phyloP scores from a whole-genome alignment of 306 rosid species.

The Gastrolobium bilobum region DNA sequence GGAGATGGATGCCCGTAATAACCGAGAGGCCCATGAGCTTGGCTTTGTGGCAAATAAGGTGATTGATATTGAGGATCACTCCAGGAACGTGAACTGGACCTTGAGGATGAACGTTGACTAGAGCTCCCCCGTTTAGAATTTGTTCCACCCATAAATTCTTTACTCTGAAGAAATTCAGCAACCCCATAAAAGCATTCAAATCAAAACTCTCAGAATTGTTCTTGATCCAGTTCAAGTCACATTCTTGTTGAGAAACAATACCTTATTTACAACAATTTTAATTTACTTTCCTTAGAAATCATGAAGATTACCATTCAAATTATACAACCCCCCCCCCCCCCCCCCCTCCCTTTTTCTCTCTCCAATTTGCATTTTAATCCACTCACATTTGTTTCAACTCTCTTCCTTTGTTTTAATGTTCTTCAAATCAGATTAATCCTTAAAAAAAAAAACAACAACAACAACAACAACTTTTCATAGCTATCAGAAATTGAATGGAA shows the following conservation, averaged over 20 bases:
- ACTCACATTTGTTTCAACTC: slow-evolving; percentile 26
- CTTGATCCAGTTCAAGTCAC: slow-evolving; percentile 11
- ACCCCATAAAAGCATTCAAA: slow-evolving; percentile 41
- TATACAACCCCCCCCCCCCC: not conserved
- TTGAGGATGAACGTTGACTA: slow-evolving; percentile 54
- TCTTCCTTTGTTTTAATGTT: not conserved
- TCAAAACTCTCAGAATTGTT: slow-evolving; percentile 29
- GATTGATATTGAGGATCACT: slow-evolving; percentile 57
- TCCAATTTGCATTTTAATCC: slow-evolving; percentile 16
- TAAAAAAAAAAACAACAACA: too few species aligned
- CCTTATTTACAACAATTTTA: not conserved
- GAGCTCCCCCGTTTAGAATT: slow-evolving; percentile 66
- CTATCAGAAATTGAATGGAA: not conserved
- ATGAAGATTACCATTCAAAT: not conserved
- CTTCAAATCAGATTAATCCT: not conserved
- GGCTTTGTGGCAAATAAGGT: slow-evolving; percentile 60
- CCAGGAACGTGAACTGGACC: slow-evolving; percentile 58
- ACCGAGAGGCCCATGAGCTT: slow-evolving; percentile 54
- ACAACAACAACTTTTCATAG: too few species aligned
- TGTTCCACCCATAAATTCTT: slow-evolving; percentile 77
- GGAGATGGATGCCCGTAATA: slow-evolving; percentile 59
- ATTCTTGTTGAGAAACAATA: not conserved
- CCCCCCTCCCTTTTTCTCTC: not conserved
- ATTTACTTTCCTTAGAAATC: not conserved
- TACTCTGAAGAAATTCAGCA: slow-evolving; percentile 51